Percentiles rank a stretch among this genome's conserved stretches.
Conservation (phyloP, 2,329 filamentous ascomycete genomes). For the Aspergillus glaucus region DNA sequence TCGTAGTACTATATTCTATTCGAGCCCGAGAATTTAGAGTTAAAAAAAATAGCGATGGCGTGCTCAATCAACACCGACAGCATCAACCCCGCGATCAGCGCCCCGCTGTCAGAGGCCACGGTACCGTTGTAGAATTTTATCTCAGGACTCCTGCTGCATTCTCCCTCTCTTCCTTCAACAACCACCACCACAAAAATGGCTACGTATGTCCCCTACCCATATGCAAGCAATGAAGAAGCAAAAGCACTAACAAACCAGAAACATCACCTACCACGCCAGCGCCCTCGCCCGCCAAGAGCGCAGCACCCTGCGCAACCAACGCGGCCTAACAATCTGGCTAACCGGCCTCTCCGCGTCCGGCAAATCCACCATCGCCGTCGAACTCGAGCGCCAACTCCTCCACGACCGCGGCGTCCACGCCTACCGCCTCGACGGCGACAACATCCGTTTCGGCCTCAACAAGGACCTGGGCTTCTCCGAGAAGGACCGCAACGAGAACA, state of each 20-base stretch:
- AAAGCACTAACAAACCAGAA: constrained; percentile 22
- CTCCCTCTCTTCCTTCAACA: background rate
- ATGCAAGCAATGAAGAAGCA: background rate
- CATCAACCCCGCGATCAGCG: background rate
- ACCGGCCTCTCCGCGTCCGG: constrained; percentile 93
- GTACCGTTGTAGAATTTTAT: constrained; percentile 4
- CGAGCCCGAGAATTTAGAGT: too few species aligned
- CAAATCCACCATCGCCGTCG: constrained; percentile 94
- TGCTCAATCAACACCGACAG: too few species aligned
- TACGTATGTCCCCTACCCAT: constrained; percentile 23
- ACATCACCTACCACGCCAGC: constrained; percentile 43
- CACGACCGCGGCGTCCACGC: constrained; percentile 64
- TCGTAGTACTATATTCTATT: too few species aligned
- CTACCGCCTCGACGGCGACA: constrained; percentile 96
- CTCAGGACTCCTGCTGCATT: constrained; percentile 1
- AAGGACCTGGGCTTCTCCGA: constrained; percentile 95
- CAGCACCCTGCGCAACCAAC: constrained; percentile 60
- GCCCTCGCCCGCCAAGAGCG: constrained; percentile 39
- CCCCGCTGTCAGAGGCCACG: background rate
- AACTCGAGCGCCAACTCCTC: constrained; percentile 92
- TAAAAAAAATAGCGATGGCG: too few species aligned
- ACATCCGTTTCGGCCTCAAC: constrained; percentile 96
- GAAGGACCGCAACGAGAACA: constrained; percentile 93
- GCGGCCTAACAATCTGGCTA: constrained; percentile 94
- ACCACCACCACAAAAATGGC: constrained; percentile 20